Base-by-base conservation (phyloP, 1,284 basidiomycete species). In the Trichosporon coremiiforme region DNA sequence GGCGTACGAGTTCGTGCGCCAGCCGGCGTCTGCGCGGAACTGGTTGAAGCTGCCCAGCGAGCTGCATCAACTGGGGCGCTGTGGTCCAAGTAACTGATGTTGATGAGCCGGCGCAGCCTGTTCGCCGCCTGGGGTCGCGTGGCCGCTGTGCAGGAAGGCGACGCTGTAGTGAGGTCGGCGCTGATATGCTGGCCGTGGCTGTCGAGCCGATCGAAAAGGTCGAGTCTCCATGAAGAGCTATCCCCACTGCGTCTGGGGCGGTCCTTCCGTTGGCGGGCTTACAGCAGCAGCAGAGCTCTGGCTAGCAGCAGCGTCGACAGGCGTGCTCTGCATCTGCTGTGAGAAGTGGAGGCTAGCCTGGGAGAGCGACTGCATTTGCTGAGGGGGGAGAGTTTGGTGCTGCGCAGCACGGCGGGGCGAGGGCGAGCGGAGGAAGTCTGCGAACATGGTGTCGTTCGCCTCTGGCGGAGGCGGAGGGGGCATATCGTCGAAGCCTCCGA, bases 291-390 rank as follows among this genome's bases (percentile, higher is more conserved):
- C 57, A 1, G 57, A 60, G 31, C 57, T 60, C 57, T 60, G 57
- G 7, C 17, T 15, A 2, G 29, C 13, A 29, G 12, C 31, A 9
- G 57, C 57, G 29, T 60, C 29, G 57, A 31, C 57, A 7, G 57
- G 57, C 13, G 57, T 60, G 57, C 57, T 60, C 57, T 60, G 57
- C 57, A 60, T 60, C 57, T 60, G 57, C 57, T 60, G 57, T 1
- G 57, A 60, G 57, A 60, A 60, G 57, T 60, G 57, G 7, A 60
- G 57, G 57, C 57, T 60, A 7, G 57, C 57, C 57, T 60, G 57
- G 29, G 15, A 8, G 57, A 33, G 57, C 17, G 15, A n/a, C 57
- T 60, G 57, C 57, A 60, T 60, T 31, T 60, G 57, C 31, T 17
- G 15, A 2, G 57, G 57, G 4, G 31, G 15, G 8, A 60, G 57